Evolutionary conservation across 306 rosid genomes (phyloP).

Genomic region (Corylus americana): DNA sequence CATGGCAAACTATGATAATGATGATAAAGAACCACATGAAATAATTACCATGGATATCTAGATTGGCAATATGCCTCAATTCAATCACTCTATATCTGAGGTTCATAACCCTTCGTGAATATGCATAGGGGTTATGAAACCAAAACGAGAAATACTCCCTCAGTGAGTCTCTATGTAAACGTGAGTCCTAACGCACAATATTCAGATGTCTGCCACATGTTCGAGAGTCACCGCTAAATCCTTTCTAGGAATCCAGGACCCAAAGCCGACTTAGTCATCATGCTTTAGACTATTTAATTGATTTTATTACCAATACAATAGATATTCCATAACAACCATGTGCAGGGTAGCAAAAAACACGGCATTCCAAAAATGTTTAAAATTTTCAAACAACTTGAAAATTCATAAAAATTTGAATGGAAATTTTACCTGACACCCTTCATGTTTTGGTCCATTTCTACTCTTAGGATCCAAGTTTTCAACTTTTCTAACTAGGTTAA

Average conservation of each 20-base stretch:
- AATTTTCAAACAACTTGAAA: neutral
- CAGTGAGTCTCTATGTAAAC: neutral
- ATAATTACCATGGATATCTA: constrained; percentile 5
- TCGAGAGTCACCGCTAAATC: constrained; percentile 4
- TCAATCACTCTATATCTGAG: neutral
- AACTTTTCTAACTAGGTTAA: neutral
- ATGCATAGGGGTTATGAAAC: neutral
- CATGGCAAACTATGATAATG: constrained; percentile 1
- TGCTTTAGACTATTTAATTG: neutral
- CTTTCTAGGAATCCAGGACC: neutral
- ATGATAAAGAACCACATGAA: neutral
- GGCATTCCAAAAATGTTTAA: neutral
- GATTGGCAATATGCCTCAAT: neutral
- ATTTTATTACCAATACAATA: neutral
- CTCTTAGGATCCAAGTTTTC: too few species aligned
- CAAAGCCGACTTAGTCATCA: neutral
- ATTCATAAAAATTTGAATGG: neutral
- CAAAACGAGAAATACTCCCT: neutral
- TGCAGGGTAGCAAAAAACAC: constrained; percentile 6
- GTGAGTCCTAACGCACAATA: neutral
- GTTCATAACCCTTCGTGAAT: neutral
- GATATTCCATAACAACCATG: constrained; percentile 15
- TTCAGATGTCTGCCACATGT: constrained; percentile 5
- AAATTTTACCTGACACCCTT: too few species aligned
- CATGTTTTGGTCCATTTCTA: too few species aligned